Evolutionary conservation across 2,329 filamentous ascomycete genomes (phyloP).

Genomic region (Colletotrichum magnum): DNA sequence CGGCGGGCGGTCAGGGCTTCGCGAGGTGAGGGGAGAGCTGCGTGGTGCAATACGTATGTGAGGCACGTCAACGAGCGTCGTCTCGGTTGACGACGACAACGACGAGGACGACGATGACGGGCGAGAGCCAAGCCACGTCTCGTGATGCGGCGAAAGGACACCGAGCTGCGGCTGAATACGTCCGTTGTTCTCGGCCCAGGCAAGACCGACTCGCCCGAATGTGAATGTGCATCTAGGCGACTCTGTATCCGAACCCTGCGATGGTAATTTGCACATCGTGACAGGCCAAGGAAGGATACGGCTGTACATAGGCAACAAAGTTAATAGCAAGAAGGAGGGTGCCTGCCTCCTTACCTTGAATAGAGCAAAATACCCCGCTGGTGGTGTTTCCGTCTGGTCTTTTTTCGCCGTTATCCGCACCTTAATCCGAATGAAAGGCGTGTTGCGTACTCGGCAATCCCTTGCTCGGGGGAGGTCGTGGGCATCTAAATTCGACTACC

Average conservation of each 20-base stretch:
- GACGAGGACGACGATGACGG: no score
- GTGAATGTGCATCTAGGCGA: no score
- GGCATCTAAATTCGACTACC: constrained; percentile 6
- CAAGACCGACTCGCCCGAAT: no score
- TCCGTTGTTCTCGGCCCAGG: no score
- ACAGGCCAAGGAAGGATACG: constrained; percentile 1
- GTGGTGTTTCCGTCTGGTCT: constrained; percentile 39
- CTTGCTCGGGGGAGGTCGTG: constrained; percentile 8
- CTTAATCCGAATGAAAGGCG: constrained; percentile 8
- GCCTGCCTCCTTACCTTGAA: neutral
- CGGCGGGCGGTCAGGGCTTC: constrained; percentile 10
- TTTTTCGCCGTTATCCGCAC: constrained; percentile 27
- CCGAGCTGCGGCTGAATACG: no score
- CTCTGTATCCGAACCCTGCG: no score
- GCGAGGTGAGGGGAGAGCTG: neutral
- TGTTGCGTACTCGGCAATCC: constrained; percentile 16
- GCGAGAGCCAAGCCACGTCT: no score
- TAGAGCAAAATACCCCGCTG: constrained; percentile 14
- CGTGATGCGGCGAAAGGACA: no score
- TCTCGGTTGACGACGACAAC: no score
- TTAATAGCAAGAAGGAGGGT: neutral
- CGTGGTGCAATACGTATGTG: no score
- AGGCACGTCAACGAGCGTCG: no score
- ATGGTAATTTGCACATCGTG: no score
- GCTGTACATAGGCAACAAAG: constrained; percentile 12